phyloP scores from a whole-genome alignment of 2,329 filamentous ascomycete species.

The Fusarium avenaceum region DNA sequence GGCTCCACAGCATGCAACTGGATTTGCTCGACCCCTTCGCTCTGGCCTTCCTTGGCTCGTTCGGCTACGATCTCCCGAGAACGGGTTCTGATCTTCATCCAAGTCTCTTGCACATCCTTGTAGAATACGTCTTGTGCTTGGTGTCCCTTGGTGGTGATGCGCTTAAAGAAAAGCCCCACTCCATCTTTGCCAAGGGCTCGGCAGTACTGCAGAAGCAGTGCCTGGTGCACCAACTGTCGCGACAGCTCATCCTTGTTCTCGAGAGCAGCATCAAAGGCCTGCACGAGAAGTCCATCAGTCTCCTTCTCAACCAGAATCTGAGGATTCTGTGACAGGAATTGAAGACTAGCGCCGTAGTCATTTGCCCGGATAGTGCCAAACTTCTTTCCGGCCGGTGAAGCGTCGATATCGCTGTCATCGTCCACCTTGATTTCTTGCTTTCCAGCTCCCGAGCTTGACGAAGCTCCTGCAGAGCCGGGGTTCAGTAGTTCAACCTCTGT shows the following conservation, averaged over 20 bases:
- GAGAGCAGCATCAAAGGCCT: conserved; percentile 91
- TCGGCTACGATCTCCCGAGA: conserved; percentile 76
- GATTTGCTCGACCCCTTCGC: conserved; percentile 91
- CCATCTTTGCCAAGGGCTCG: conserved; percentile 89
- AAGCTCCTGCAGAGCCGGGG: conserved; percentile 61
- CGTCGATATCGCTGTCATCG: conserved; percentile 80
- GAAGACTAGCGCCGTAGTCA: conserved; percentile 79
- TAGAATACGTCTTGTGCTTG: conserved; percentile 91
- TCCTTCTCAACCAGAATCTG: conserved; percentile 85
- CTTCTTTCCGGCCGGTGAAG: conserved; percentile 80
- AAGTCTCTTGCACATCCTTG: conserved; percentile 93
- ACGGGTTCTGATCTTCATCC: conserved; percentile 82
- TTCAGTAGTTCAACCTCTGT: conserved; percentile 81
- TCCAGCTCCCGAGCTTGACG: conserved; percentile 28
- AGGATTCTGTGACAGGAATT: conserved; percentile 84
- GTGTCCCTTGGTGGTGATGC: conserved; percentile 89
- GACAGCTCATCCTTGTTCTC: conserved; percentile 81
- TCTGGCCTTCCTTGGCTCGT: conserved; percentile 63
- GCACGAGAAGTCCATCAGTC: conserved; percentile 89
- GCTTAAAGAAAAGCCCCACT: conserved; percentile 94
- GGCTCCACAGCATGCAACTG: conserved; percentile 97
- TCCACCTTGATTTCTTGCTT: conserved; percentile 53
- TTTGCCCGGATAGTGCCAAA: conserved; percentile 83
- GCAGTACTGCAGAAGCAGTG: conserved; percentile 93
- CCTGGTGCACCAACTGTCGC: conserved; percentile 92